Percentiles rank a stretch among this genome's conserved stretches.
These are phyloP conservation scores for Tremellales sp. DNA, from an alignment of 1,284 basidiomycete species.

Conservation along the genomic window DNA sequence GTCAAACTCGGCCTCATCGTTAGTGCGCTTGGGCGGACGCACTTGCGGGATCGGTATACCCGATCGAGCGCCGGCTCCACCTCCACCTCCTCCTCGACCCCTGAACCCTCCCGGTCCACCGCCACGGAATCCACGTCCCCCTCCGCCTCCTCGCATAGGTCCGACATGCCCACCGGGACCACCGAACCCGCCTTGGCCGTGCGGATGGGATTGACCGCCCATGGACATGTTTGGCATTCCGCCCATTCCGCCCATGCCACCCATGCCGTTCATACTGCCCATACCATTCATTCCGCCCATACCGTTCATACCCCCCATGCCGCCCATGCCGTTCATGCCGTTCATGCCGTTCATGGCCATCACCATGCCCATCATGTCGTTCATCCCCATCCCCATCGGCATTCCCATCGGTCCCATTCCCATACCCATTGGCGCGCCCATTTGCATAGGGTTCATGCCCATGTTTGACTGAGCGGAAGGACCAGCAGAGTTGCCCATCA, in stretches of 20 bases:
- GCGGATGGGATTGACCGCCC: constrained; percentile 9
- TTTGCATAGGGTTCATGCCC: constrained; percentile 3
- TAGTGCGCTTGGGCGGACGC: constrained; percentile 1
- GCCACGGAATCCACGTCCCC: constrained; percentile 6
- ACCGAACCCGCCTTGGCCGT: constrained; percentile 7
- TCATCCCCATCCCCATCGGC: constrained; percentile 4
- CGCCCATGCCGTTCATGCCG: constrained; percentile 20
- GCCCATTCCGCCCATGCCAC: constrained; percentile 8
- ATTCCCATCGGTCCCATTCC: not conserved
- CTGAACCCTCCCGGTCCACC: constrained; percentile 1
- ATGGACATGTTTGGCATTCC: constrained; percentile 4
- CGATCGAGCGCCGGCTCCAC: constrained; percentile 3
- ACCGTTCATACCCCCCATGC: constrained; percentile 5
- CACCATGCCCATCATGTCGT: constrained; percentile 12
- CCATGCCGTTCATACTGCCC: constrained; percentile 5
- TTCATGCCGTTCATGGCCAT: constrained; percentile 10
- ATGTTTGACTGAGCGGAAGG: constrained; percentile 1
- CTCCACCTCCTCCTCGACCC: constrained; percentile 5
- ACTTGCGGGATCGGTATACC: not conserved
- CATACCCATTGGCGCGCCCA: too few species aligned
- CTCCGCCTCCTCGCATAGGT: constrained; percentile 8
- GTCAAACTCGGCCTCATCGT: constrained; percentile 1
- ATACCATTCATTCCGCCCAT: constrained; percentile 6
- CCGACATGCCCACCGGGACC: not conserved
- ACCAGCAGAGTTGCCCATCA: constrained; percentile 16